Base-by-base conservation (phyloP, 768 basidiomycete species). In the Leccinum boreale region DNA sequence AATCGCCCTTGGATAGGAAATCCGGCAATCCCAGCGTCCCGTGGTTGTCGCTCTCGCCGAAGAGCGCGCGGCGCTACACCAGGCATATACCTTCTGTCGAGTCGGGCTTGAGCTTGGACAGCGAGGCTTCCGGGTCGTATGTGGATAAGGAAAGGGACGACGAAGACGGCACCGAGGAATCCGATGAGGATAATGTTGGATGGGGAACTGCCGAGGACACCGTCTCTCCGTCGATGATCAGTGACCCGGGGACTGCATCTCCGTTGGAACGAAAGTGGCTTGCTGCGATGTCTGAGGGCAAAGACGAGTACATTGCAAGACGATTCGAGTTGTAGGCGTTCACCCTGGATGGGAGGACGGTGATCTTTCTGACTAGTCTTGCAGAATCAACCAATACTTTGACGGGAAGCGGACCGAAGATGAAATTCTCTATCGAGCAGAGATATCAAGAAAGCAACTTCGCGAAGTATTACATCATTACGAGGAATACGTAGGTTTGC, bases 371-470 rank as follows among this genome's bases (percentile, higher is more conserved):
- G 14, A 58, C n/a, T n/a, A 23, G 29, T 31, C 10, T 52, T 23
- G 26, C 69, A 95, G 94, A 59, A 90, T 96, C 52, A 89, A 92
- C 58, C 90, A 92, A 65, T 97, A 93, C 69, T 94, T 98, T 65
- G 93, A 98, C 64, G 96, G 96, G 12, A 90, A 87, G 71, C 86
- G 81, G 52, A 92, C 92, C 0, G 90, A 94, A 59, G 94, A 97
- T 62, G 95, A 98, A 72, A 95, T 98, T 57, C 78, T 95, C n/a
- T 92, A 87, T 70, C 80, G 88, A 39, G 92, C 94, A 0, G 90
- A 90, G 53, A 89, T 98, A 57, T 83, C 87, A 39, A 81, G 90
- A 65, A 90, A 87, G 66, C 89, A 95, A 64, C 76, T 98, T 58
- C 81, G 92, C 15, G 87, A 88, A 64, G 85, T 97, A 6, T 71